Percentiles rank a stretch among this genome's conserved stretches.
Evolutionary conservation across 345 rosid genomes (phyloP).

Genomic region (Euphorbia pulcherrima): DNA sequence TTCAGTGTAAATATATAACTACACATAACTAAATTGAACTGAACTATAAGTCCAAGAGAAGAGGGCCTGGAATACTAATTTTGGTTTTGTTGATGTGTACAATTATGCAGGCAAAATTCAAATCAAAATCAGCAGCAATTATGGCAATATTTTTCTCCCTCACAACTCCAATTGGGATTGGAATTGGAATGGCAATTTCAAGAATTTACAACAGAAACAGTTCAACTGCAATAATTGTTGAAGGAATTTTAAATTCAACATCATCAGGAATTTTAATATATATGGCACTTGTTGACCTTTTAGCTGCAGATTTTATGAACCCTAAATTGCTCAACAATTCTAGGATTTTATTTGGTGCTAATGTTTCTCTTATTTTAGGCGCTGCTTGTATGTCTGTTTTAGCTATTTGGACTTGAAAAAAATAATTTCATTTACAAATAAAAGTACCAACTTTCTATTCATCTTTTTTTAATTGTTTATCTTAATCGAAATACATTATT

Average conservation of each 20-base stretch:
- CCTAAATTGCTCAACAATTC: slow-evolving; percentile 48
- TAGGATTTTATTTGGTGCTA: slow-evolving; percentile 53
- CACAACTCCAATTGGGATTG: slow-evolving; percentile 60
- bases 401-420: slow-evolving; percentile 63
- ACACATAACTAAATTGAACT: too few species aligned
- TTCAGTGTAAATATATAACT: too few species aligned
- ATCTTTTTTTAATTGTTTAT: too few species aligned
- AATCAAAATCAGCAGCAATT: slow-evolving; percentile 38
- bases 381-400: slow-evolving; percentile 59
- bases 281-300: slow-evolving; percentile 83
- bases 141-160: slow-evolving; percentile 75
- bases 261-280: slow-evolving; percentile 70
- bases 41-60: too few species aligned
- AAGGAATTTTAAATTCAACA: slow-evolving; percentile 59
- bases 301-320: slow-evolving; percentile 63
- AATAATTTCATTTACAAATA: neutral
- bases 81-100: neutral
- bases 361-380: slow-evolving; percentile 52
- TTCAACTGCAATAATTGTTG: slow-evolving; percentile 46
- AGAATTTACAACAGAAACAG: slow-evolving; percentile 42
- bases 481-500: too few species aligned
- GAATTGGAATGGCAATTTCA: slow-evolving; percentile 52
- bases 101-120: slow-evolving; percentile 46
- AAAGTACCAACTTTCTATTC: neutral
- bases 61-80: neutral